Evolutionary conservation across 1,139 yeast species (phyloP).

Genomic region (Arxiozyma telluris): DNA sequence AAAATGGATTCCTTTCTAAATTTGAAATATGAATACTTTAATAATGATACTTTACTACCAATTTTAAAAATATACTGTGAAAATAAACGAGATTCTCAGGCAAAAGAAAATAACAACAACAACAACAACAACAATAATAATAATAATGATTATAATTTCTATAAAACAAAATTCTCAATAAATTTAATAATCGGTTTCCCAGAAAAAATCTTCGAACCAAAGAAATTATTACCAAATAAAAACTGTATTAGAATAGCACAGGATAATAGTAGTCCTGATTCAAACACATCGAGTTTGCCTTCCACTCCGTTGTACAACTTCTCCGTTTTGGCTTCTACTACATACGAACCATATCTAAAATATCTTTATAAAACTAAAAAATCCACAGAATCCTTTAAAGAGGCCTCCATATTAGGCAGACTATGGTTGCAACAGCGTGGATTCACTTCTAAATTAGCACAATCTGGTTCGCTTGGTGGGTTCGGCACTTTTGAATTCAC

Average conservation of each 20-base stretch:
- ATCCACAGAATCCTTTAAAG: conserved; percentile 73
- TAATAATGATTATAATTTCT: conserved; percentile 39
- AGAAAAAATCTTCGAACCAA: conserved; percentile 57
- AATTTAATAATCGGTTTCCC: conserved; percentile 70
- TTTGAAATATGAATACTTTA: conserved; percentile 53
- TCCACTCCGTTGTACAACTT: conserved; percentile 66
- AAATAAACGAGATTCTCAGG: conserved; percentile 2
- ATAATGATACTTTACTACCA: conserved; percentile 62
- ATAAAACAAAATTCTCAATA: conserved; percentile 61
- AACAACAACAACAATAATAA: conserved; percentile 6
- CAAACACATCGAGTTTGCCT: conserved; percentile 41
- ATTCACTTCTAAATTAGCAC: conserved; percentile 49
- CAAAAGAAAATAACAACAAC: too few species aligned
- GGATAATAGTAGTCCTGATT: conserved; percentile 13
- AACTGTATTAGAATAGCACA: conserved; percentile 67
- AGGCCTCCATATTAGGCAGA: conserved; percentile 80
- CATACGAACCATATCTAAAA: conserved; percentile 62
- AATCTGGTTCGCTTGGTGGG: conserved; percentile 51
- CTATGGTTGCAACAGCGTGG: conserved; percentile 89
- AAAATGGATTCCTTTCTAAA: conserved; percentile 39
- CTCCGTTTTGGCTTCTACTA: conserved; percentile 59
- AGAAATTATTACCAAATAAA: conserved; percentile 69
- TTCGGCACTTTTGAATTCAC: conserved; percentile 92
- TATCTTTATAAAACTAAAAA: conserved; percentile 68
- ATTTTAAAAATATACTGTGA: conserved; percentile 44